Evolutionary conservation across 2,329 filamentous ascomycete species (phyloP).

Genomic region (Exophiala sp.): DNA sequence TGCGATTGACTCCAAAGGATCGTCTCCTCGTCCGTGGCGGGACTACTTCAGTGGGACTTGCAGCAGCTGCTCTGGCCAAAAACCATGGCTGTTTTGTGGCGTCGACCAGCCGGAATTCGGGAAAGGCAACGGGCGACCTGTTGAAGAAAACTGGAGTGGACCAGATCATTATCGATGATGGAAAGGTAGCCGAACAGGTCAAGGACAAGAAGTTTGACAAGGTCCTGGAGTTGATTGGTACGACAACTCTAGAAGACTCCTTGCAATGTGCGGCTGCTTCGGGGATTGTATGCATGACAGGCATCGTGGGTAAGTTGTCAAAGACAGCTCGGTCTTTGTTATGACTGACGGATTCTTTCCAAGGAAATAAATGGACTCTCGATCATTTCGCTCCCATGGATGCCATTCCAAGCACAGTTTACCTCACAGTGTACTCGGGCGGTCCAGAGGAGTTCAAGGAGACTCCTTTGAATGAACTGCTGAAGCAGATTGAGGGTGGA

Average conservation of each 20-base stretch:
- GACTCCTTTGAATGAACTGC: slow-evolving; percentile 40
- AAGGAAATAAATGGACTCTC: slow-evolving; percentile 37
- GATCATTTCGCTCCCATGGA: slow-evolving; percentile 42
- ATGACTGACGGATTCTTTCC: background rate
- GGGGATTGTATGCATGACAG: slow-evolving; percentile 44
- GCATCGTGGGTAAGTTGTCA: slow-evolving; percentile 37
- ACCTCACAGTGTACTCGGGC: slow-evolving; percentile 40
- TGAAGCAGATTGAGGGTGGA: slow-evolving; percentile 36
- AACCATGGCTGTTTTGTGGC: slow-evolving; percentile 37
- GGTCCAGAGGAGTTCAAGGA: slow-evolving; percentile 38
- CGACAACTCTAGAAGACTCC: slow-evolving; percentile 42
- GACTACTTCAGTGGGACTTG: slow-evolving; percentile 45
- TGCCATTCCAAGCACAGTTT: slow-evolving; percentile 37
- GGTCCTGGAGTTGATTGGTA: slow-evolving; percentile 45
- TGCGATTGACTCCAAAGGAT: slow-evolving; percentile 39
- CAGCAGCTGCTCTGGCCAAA: slow-evolving; percentile 44
- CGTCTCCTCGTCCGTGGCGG: slow-evolving; percentile 46
- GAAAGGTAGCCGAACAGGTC: slow-evolving; percentile 37
- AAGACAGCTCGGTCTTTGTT: background rate
- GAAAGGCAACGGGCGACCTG: slow-evolving; percentile 33
- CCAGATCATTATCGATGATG: slow-evolving; percentile 43
- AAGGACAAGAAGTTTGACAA: slow-evolving; percentile 35
- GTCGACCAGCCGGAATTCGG: slow-evolving; percentile 38
- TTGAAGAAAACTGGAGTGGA: slow-evolving; percentile 39
- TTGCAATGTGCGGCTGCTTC: slow-evolving; percentile 36